These are phyloP conservation scores for Beauveria brongniartii DNA, from an alignment of 2,329 filamentous ascomycete genomes.

Conservation along the genomic window DNA sequence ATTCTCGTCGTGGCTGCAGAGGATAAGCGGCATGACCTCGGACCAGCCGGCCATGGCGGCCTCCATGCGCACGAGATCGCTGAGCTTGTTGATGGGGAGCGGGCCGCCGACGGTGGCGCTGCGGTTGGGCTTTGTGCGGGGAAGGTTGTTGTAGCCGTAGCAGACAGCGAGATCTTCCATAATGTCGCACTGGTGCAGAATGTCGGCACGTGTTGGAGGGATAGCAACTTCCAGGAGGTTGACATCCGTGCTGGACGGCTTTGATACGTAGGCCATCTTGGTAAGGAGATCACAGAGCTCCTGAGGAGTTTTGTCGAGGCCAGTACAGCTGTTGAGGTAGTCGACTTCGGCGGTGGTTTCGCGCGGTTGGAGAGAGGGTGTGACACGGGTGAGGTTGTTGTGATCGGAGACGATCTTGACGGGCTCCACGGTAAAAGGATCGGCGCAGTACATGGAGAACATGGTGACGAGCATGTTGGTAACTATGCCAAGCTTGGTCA, in stretches of 20 bases:
- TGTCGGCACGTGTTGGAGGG: conserved; percentile 84
- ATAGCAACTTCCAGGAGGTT: conserved; percentile 74
- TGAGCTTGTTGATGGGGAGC: conserved; percentile 86
- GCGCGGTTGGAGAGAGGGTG: conserved; percentile 72
- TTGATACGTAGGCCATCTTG: conserved; percentile 83
- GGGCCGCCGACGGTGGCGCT: conserved; percentile 80
- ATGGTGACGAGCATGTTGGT: conserved; percentile 94
- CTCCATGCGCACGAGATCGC: conserved; percentile 83
- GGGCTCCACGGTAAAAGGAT: conserved; percentile 88
- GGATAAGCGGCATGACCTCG: conserved; percentile 90
- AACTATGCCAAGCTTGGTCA: conserved; percentile 93
- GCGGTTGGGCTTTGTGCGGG: conserved; percentile 77
- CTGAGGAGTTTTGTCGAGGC: conserved; percentile 65
- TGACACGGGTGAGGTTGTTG: conserved; percentile 74
- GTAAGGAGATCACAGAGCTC: conserved; percentile 71
- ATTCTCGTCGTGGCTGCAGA: conserved; percentile 98
- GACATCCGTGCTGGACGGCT: conserved; percentile 59
- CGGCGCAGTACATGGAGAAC: conserved; percentile 87
- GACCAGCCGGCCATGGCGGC: conserved; percentile 92
- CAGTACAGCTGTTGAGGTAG: conserved; percentile 91
- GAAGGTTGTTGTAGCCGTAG: conserved; percentile 95
- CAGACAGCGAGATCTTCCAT: conserved; percentile 98
- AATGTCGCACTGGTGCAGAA: conserved; percentile 93
- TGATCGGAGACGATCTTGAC: conserved; percentile 88
- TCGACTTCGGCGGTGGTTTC: conserved; percentile 75